A percentile compares a stretch with the other conserved stretches of the same genome.
Evolutionary conservation across 2,329 filamentous ascomycete species (phyloP).

Genomic region (Gaeumannomyces tritici): DNA sequence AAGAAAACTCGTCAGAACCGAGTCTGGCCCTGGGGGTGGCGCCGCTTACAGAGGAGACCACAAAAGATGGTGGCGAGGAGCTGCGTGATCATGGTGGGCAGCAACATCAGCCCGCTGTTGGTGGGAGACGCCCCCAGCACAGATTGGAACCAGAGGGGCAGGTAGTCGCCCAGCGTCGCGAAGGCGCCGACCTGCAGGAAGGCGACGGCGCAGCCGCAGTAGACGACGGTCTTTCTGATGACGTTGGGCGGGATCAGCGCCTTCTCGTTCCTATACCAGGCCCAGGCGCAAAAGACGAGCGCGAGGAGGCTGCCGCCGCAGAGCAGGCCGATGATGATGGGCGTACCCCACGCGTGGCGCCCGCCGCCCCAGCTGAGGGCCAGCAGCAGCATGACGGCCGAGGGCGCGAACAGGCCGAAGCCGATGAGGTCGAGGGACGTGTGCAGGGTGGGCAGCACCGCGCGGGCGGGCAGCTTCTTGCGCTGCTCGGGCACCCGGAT

Average conservation of each 20-base stretch:
- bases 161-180: constrained; percentile 8
- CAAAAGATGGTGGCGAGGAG: constrained; percentile 26
- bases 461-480: constrained; percentile 16
- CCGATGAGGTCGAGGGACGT: constrained; percentile 29
- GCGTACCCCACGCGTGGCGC: constrained; percentile 16
- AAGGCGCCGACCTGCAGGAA: neutral
- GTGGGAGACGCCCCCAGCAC: constrained; percentile 29
- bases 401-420: constrained; percentile 30
- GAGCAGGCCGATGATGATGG: constrained; percentile 17
- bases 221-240: constrained; percentile 42
- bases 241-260: constrained; percentile 62
- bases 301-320: too few relatives aligned
- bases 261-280: too few relatives aligned
- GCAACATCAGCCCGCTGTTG: constrained; percentile 29
- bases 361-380: constrained; percentile 26
- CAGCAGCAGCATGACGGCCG: constrained; percentile 30
- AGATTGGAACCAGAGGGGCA: constrained; percentile 42
- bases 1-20: too few relatives aligned
- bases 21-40: neutral
- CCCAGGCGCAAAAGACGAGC: too few relatives aligned
- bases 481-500: constrained; percentile 25
- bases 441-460: constrained; percentile 18
- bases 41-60: neutral
- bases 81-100: constrained; percentile 29
- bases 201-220: too few relatives aligned